Conservation (phyloP, 2,329 filamentous ascomycete species). For the Colletotrichum musae region DNA sequence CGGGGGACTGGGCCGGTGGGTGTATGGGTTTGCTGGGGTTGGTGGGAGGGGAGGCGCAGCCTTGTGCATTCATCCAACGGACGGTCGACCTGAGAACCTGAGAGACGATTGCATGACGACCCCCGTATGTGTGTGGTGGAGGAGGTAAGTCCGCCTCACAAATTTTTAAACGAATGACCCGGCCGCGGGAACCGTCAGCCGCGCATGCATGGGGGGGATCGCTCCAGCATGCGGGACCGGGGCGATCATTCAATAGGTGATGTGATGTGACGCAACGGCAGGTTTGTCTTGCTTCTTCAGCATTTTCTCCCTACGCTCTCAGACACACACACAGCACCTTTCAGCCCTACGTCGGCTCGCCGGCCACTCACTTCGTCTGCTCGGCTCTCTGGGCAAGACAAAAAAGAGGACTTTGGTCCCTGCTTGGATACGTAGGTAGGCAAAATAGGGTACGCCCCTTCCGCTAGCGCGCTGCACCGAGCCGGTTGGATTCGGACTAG, state of each 20-base stretch:
- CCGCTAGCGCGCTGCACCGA: slow-evolving; percentile 32
- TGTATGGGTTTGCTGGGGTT: neutral
- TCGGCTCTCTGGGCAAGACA: slow-evolving; percentile 1
- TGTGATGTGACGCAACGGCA: too few relatives aligned
- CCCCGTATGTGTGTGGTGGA: too few relatives aligned
- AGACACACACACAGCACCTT: neutral
- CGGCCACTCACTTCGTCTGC: slow-evolving; percentile 12
- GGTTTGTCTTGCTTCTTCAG: neutral
- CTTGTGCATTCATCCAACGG: neutral
- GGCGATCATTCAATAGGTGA: too few relatives aligned
- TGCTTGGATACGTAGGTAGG: too few relatives aligned
- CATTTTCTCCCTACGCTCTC: neutral
- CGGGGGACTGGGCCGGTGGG: neutral
- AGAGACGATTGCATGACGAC: neutral
- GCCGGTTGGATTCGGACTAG: slow-evolving; percentile 33
- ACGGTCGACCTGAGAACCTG: neutral
- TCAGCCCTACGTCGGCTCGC: slow-evolving; percentile 33
- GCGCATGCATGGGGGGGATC: slow-evolving; percentile 2
- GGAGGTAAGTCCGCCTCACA: slow-evolving; percentile 9
- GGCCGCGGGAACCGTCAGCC: slow-evolving; percentile 5
- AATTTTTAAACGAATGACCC: neutral
- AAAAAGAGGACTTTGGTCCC: neutral
- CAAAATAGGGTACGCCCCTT: neutral
- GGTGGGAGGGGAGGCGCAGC: neutral
- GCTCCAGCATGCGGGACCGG: too few relatives aligned